Conservation (phyloP, 192 early-diverging fungal genomes). For the Coemansia sp. region DNA sequence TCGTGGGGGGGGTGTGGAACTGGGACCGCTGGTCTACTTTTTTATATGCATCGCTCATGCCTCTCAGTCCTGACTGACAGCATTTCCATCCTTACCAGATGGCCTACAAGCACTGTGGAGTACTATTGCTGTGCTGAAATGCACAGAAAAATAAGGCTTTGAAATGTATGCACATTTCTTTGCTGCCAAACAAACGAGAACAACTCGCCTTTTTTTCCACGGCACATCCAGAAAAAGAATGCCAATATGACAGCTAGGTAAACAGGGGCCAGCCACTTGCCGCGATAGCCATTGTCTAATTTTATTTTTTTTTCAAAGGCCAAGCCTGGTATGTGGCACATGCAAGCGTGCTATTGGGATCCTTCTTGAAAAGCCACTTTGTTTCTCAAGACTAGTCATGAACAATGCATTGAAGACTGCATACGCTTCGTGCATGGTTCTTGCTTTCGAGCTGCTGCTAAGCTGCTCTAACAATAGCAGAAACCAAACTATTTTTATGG, state of each 20-base stretch:
- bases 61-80: neutral
- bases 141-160: neutral
- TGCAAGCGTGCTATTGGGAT: neutral
- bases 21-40: neutral
- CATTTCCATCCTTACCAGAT: neutral
- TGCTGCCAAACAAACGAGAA: neutral
- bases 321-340: neutral
- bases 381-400: neutral
- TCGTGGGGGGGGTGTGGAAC: neutral
- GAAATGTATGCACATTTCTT: neutral
- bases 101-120: neutral
- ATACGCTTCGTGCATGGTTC: conserved; percentile 2
- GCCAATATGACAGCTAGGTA: neutral
- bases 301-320: neutral
- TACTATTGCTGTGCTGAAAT: neutral
- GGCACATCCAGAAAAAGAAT: neutral
- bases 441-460: neutral
- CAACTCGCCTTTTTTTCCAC: neutral
- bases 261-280: conserved; percentile 12
- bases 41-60: neutral
- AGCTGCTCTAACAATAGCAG: neutral
- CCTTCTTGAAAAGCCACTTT: neutral
- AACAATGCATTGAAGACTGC: neutral
- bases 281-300: conserved; percentile 1
- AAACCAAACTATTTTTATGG: neutral